phyloP scores from a whole-genome alignment of 176 grass and related monocot genomes.

The Triticum timopheevii region DNA sequence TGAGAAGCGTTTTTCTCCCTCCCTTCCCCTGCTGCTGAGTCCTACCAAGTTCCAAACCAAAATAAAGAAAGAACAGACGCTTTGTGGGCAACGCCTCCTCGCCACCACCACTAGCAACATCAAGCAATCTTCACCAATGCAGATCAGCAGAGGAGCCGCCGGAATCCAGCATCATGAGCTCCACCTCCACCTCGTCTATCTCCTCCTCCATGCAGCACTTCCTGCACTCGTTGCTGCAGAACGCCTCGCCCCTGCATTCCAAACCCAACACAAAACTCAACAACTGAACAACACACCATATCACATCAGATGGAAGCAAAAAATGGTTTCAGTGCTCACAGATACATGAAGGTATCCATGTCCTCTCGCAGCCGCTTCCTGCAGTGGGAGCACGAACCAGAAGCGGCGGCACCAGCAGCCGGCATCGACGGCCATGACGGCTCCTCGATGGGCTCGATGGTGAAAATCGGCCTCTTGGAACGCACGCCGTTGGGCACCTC shows the following conservation, averaged over 20 bases:
- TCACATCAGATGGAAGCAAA: not conserved
- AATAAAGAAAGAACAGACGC: not conserved
- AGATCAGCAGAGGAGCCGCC: not conserved
- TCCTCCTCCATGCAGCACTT: slow-evolving; percentile 63
- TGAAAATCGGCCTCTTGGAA: slow-evolving; percentile 34
- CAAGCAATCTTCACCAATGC: slow-evolving; percentile 25
- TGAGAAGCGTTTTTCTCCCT: slow-evolving; percentile 27
- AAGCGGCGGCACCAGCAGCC: not conserved
- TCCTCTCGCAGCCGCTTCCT: slow-evolving; percentile 56
- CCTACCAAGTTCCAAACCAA: not conserved
- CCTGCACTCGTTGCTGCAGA: slow-evolving; percentile 87
- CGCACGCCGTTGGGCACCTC: slow-evolving; percentile 29
- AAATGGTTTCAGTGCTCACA: slow-evolving; percentile 40
- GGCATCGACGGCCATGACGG: not conserved
- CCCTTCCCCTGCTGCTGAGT: not conserved
- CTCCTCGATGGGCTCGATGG: slow-evolving; percentile 43
- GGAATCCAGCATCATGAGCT: slow-evolving; percentile 31
- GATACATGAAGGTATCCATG: slow-evolving; percentile 73
- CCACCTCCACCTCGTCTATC: slow-evolving; percentile 33
- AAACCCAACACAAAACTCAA: not conserved
- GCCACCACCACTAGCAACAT: not conserved
- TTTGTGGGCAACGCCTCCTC: slow-evolving; percentile 9
- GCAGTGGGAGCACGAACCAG: slow-evolving; percentile 62
- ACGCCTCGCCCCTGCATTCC: slow-evolving; percentile 70
- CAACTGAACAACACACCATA: not conserved